Conservation (phyloP, 2,329 filamentous ascomycete genomes). For the Aspergillus quadrilineatus region DNA sequence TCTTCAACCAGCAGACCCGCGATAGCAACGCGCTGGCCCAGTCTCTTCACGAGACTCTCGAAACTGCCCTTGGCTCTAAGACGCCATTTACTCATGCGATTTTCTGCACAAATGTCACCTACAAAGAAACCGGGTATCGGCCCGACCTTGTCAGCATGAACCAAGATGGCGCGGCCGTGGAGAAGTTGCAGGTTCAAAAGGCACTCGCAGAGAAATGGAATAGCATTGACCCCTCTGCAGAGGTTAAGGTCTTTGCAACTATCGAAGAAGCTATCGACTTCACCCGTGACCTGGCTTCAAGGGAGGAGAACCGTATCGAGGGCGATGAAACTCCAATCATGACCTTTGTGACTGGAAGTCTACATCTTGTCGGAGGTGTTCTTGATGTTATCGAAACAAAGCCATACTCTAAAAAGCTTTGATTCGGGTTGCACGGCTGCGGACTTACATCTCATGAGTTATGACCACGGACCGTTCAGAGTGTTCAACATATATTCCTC, state of each 20-base stretch:
- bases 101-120: slow-evolving; percentile 77
- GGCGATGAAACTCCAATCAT: slow-evolving; percentile 51
- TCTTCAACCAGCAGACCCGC: slow-evolving; percentile 93
- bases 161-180: slow-evolving; percentile 58
- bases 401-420: slow-evolving; percentile 19
- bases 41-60: slow-evolving; percentile 60
- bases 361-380: slow-evolving; percentile 79
- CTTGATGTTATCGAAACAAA: slow-evolving; percentile 67
- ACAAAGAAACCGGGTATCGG: slow-evolving; percentile 59
- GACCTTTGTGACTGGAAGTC: slow-evolving; percentile 75
- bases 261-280: slow-evolving; percentile 68
- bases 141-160: slow-evolving; percentile 65
- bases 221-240: slow-evolving; percentile 52
- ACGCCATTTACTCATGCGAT: slow-evolving; percentile 68
- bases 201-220: slow-evolving; percentile 62
- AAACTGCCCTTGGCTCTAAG: slow-evolving; percentile 37
- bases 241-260: slow-evolving; percentile 61
- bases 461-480: not conserved
- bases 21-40: slow-evolving; percentile 67
- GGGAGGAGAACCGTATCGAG: slow-evolving; percentile 28
- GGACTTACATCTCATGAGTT: not conserved
- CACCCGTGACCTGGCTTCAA: slow-evolving; percentile 49
- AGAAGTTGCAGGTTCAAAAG: slow-evolving; percentile 65
- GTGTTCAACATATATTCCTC: slow-evolving; percentile 22
- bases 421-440: not conserved